A percentile compares a stretch with the other conserved stretches of the same genome.
phyloP scores from a whole-genome alignment of 305 asterid genomes.

The Andrographis paniculata region DNA sequence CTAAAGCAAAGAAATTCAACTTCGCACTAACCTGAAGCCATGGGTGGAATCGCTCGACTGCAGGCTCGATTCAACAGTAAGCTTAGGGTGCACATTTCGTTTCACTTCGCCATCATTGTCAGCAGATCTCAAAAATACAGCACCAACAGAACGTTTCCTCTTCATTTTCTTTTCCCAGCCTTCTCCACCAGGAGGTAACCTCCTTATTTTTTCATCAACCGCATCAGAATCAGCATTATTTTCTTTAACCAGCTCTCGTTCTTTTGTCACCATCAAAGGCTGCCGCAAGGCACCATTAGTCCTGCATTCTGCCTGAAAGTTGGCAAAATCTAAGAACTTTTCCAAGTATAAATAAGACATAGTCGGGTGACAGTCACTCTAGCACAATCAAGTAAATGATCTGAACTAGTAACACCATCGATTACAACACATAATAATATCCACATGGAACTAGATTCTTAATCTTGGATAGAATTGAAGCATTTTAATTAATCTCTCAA shows the following conservation, averaged over 20 bases:
- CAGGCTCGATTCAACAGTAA: conserved; percentile 54
- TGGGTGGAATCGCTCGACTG: conserved; percentile 58
- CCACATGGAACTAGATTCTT: conserved; percentile 9
- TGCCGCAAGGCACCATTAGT: conserved; percentile 50
- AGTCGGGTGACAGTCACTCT: not conserved
- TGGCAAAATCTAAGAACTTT: conserved; percentile 10
- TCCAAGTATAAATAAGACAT: conserved; percentile 7
- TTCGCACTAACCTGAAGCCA: conserved; percentile 52
- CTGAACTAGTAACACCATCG: conserved; percentile 4
- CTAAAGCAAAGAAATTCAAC: conserved; percentile 5
- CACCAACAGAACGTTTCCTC: conserved; percentile 94
- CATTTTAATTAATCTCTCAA: conserved; percentile 6
- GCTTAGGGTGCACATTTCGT: conserved; percentile 58
- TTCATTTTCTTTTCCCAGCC: conserved; percentile 96
- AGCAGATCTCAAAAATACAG: conserved; percentile 58
- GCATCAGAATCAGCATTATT: conserved; percentile 50
- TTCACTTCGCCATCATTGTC: conserved; percentile 70
- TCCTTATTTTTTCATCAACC: conserved; percentile 75
- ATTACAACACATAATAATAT: conserved; percentile 11
- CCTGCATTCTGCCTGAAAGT: conserved; percentile 72
- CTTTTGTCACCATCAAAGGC: conserved; percentile 50
- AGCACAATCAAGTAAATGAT: conserved; percentile 4
- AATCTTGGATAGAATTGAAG: conserved; percentile 7
- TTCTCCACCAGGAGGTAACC: conserved; percentile 90
- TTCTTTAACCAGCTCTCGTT: conserved; percentile 66